Evolutionary conservation across 1,284 basidiomycete genomes (phyloP).

Genomic region (Leccinum pachyderme): DNA sequence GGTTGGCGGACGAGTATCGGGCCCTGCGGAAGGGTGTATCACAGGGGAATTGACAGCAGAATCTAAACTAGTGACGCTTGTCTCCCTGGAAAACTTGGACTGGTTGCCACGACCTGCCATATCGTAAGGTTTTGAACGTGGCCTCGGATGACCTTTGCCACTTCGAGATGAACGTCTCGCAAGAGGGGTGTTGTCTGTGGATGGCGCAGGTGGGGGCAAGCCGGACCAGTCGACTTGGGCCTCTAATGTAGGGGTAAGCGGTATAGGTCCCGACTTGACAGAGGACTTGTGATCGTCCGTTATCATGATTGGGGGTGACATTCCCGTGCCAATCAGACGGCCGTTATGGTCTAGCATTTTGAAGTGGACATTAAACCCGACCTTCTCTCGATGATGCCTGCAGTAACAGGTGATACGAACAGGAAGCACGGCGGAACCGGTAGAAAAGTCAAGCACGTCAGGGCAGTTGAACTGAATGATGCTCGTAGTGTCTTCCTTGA

Average conservation of each 20-base stretch:
- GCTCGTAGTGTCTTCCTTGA: slow-evolving; percentile 72
- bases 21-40: slow-evolving; percentile 31
- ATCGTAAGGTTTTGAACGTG: slow-evolving; percentile 63
- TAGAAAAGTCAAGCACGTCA: slow-evolving; percentile 86
- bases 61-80: slow-evolving; percentile 50
- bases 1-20: slow-evolving; percentile 50
- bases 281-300: slow-evolving; percentile 98
- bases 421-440: slow-evolving; percentile 86
- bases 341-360: slow-evolving; percentile 83
- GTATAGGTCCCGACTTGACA: slow-evolving; percentile 32
- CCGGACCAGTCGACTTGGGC: slow-evolving; percentile 49
- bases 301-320: slow-evolving; percentile 94
- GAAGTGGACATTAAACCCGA: slow-evolving; percentile 93
- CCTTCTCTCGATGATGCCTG: slow-evolving; percentile 96
- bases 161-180: slow-evolving; percentile 45
- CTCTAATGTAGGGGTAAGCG: slow-evolving; percentile 22
- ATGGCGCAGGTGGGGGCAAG: slow-evolving; percentile 23
- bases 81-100: slow-evolving; percentile 43
- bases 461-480: slow-evolving; percentile 97
- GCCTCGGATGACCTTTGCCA: slow-evolving; percentile 34
- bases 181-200: slow-evolving; percentile 35
- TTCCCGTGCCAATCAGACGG: slow-evolving; percentile 79
- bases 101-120: slow-evolving; percentile 42
- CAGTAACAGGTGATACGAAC: slow-evolving; percentile 99
- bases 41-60: slow-evolving; percentile 48